Evolutionary conservation across 805 yeast species (phyloP).

Genomic region (Blastobotrys parvus): DNA sequence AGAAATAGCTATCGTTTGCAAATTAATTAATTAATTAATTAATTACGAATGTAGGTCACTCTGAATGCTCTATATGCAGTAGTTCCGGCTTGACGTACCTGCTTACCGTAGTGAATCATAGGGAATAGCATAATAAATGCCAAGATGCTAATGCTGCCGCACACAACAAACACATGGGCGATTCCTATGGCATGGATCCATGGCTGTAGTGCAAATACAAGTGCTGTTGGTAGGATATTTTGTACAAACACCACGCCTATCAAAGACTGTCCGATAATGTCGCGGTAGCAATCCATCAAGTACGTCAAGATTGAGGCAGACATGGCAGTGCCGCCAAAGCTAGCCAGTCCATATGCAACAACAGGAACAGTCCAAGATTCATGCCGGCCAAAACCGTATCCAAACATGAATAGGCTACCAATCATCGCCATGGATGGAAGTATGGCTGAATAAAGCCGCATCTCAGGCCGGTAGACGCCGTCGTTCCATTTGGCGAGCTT

Average conservation of each 20-base stretch:
- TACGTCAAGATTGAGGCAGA: slow-evolving; percentile 1
- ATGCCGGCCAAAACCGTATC: background rate
- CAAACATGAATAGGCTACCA: slow-evolving; percentile 5
- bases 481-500: slow-evolving; percentile 2
- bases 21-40: no score
- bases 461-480: slow-evolving; percentile 3
- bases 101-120: slow-evolving; percentile 1
- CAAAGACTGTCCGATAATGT: slow-evolving; percentile 1
- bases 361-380: slow-evolving; percentile 3
- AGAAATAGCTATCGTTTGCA: no score
- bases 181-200: slow-evolving; percentile 3
- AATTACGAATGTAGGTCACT: background rate
- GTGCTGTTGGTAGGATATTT: slow-evolving; percentile 2
- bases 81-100: background rate
- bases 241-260: slow-evolving; percentile 4
- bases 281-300: slow-evolving; percentile 5
- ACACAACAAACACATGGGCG: slow-evolving; percentile 1
- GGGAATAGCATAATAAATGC: background rate
- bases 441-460: slow-evolving; percentile 3
- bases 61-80: background rate
- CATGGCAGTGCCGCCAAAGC: slow-evolving; percentile 5
- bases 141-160: slow-evolving; percentile 2
- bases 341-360: slow-evolving; percentile 2
- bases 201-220: slow-evolving; percentile 4
- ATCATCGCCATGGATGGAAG: slow-evolving; percentile 3